Percentiles rank a stretch among this genome's conserved stretches.
Evolutionary conservation across 768 basidiomycete genomes (phyloP).

Genomic region (Rhodocollybia butyracea): DNA sequence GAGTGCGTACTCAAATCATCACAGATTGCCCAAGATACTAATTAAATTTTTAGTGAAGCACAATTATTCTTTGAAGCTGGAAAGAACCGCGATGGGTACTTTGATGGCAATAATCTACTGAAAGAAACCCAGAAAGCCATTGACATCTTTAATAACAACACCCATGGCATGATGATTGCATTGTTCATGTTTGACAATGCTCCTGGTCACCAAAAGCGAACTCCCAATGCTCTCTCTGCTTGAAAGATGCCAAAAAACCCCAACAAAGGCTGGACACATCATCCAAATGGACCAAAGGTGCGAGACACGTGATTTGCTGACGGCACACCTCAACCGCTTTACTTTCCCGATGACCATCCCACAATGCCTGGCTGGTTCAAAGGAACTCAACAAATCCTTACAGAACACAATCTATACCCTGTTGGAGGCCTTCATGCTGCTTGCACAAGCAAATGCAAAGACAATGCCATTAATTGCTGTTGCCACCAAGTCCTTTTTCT

Average conservation of each 20-base stretch:
- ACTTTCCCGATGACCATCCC: constrained; percentile 15
- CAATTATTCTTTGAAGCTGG: constrained; percentile 19
- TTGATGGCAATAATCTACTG: constrained; percentile 13
- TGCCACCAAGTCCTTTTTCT: constrained; percentile 23
- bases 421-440: constrained; percentile 17
- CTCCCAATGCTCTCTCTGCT: constrained; percentile 24
- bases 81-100: constrained; percentile 17
- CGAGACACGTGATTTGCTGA: constrained; percentile 15
- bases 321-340: constrained; percentile 10
- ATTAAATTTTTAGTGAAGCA: constrained; percentile 11
- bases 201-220: constrained; percentile 22
- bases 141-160: constrained; percentile 13
- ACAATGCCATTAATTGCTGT: constrained; percentile 16
- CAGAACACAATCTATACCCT: constrained; percentile 8
- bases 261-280: constrained; percentile 10
- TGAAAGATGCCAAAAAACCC: constrained; percentile 24
- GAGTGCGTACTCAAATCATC: constrained; percentile 5
- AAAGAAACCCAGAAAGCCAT: constrained; percentile 14
- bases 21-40: neutral
- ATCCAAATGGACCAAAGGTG: constrained; percentile 16
- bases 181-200: constrained; percentile 9
- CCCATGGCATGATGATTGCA: neutral
- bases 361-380: constrained; percentile 17
- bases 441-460: constrained; percentile 18
- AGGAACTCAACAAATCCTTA: constrained; percentile 10